Evolutionary conservation across 148 eudicot species (phyloP).

Genomic region (Polygonum maritimum): DNA sequence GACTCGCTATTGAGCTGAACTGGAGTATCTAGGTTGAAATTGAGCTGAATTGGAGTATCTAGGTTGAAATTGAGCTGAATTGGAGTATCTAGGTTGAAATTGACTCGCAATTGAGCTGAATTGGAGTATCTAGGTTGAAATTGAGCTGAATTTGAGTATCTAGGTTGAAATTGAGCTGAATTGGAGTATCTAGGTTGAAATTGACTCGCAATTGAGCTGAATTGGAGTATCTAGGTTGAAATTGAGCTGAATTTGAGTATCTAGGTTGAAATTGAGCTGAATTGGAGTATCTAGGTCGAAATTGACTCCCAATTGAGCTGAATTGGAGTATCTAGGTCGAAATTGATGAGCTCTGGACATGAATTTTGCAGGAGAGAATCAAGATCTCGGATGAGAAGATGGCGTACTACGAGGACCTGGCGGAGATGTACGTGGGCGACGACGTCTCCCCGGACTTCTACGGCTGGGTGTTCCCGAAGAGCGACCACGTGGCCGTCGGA

Average conservation of each 20-base stretch:
- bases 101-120: neutral
- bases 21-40: neutral
- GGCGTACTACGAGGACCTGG: constrained; percentile 78
- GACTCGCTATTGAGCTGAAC: neutral
- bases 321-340: neutral
- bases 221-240: neutral
- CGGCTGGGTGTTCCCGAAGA: constrained; percentile 98
- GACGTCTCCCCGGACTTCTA: constrained; percentile 97
- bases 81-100: neutral
- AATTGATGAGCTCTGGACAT: neutral
- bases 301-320: neutral
- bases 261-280: neutral
- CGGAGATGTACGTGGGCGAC: constrained; percentile 96
- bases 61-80: neutral
- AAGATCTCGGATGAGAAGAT: constrained; percentile 77
- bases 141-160: no score
- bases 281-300: neutral
- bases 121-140: neutral
- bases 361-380: constrained; percentile 49
- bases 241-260: no score
- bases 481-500: constrained; percentile 95
- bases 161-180: neutral
- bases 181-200: neutral
- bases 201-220: neutral
- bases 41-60: no score